Evolutionary conservation across 352 stramenopile genomes (phyloP), one percentile per base, ranked within the genome.

Genomic region (Phytophthora palmivora): DNA sequence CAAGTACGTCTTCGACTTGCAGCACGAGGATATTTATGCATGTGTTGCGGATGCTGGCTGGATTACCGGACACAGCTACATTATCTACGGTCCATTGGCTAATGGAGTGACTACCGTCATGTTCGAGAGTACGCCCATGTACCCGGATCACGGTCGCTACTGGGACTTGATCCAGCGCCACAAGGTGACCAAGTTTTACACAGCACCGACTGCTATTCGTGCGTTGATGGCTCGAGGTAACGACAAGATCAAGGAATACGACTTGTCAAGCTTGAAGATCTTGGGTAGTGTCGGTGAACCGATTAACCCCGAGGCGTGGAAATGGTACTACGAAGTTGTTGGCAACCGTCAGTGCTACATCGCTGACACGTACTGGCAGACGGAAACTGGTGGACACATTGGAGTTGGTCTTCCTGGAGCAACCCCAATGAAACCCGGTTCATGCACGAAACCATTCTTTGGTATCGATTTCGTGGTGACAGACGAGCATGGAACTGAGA

Each of bases 291-390:
- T 99, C 18, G 98, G 98, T 26, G 98, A 99, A 78, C 98, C 97
- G 6, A 99, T 99, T 77, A 99, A 99, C 77, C 97, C 97, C 0
- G 97, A 98, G 72, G 82, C 81, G 2, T 99, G 96, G 96, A 84
- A 92, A 18, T 99, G 97, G 97, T 99, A 99, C 72, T 98, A 97
- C 63, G 86, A 98, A 67, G 76, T 97, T 12, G 91, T 98, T 33
- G 88, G 88, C n/a, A 78, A 91, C 24, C 79, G 69, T 11, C 72
- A 90, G 42, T 98, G 95, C 76, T 91, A 96, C 62, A 91, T 99
- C 16, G 92, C 97, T 0, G 97, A 99, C 72, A 99, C 97, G 32
- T 99, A 98, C 75, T 99, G 96, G 96, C 97, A 99, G 78, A 99
- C 97, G 3, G 97, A 99, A 78, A 99, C 96, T 6, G 97, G 96